phyloP scores from a whole-genome alignment of 352 stramenopile species.

The Phytopythium vexans region DNA sequence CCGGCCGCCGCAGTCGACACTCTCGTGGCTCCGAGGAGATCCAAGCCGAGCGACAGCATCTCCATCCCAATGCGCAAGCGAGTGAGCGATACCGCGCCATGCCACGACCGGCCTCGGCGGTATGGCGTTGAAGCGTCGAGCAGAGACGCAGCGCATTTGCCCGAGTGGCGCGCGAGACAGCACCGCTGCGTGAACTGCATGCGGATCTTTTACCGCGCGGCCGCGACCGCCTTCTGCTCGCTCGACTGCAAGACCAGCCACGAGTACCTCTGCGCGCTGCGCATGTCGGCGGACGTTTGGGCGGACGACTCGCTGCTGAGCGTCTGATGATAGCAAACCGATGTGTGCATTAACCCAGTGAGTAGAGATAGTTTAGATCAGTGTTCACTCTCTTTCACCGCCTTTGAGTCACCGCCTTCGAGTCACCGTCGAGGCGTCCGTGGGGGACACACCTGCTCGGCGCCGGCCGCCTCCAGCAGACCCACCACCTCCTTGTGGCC shows the following conservation, averaged over 20 bases:
- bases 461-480: constrained; percentile 6
- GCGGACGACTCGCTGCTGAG: too few relatives aligned
- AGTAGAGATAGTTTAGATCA: too few relatives aligned
- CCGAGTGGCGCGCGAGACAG: constrained; percentile 2
- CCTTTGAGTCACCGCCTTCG: too few relatives aligned
- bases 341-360: too few relatives aligned
- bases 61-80: not conserved
- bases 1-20: not conserved
- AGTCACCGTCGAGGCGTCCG: too few relatives aligned
- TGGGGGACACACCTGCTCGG: not conserved
- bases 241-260: constrained; percentile 43
- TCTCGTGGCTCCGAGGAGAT: not conserved
- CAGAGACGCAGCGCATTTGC: not conserved
- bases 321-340: too few relatives aligned
- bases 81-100: not conserved
- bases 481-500: constrained; percentile 5
- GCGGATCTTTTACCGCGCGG: constrained; percentile 7
- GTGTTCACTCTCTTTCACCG: too few relatives aligned
- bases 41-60: not conserved
- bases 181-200: constrained; percentile 14
- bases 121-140: not conserved
- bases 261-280: constrained; percentile 17
- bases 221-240: constrained; percentile 29
- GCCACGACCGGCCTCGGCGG: not conserved
- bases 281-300: constrained; percentile 17